Evolutionary conservation across 768 basidiomycete genomes (phyloP).

Genomic region (Boletus pseudopeckii): DNA sequence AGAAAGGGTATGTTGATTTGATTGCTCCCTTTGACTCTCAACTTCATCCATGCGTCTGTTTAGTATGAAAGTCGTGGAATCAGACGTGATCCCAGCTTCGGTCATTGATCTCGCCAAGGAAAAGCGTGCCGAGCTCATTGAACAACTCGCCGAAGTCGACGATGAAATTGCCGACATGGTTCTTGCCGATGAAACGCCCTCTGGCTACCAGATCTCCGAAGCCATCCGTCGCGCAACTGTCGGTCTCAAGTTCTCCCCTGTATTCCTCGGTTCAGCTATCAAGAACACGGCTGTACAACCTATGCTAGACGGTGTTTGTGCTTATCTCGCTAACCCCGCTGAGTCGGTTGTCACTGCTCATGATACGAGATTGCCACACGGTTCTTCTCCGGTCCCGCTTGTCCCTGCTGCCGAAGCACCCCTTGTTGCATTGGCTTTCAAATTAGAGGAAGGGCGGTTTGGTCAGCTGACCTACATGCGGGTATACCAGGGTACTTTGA

Average conservation of each 20-base stretch:
- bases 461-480: conserved; percentile 98
- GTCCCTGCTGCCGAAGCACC: conserved; percentile 82
- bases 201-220: conserved; percentile 64
- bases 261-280: conserved; percentile 94
- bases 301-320: conserved; percentile 89
- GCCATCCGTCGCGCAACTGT: conserved; percentile 91
- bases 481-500: conserved; percentile 93
- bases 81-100: conserved; percentile 82
- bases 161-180: conserved; percentile 92
- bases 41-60: conserved; percentile 1
- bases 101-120: conserved; percentile 70
- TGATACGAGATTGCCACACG: conserved; percentile 66
- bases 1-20: conserved; percentile 75
- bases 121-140: conserved; percentile 90
- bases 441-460: conserved; percentile 95
- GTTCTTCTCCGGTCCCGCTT: conserved; percentile 69
- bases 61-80: conserved; percentile 74
- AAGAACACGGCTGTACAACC: conserved; percentile 97
- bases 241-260: conserved; percentile 87
- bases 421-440: conserved; percentile 93
- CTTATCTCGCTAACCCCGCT: conserved; percentile 88
- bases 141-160: conserved; percentile 94
- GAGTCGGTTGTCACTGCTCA: conserved; percentile 79
- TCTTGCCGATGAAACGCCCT: conserved; percentile 78
- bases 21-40: background rate